Percentiles rank a stretch among this genome's conserved stretches.
phyloP scores from a whole-genome alignment of 768 basidiomycete species.

The Suillus occidentalis region DNA sequence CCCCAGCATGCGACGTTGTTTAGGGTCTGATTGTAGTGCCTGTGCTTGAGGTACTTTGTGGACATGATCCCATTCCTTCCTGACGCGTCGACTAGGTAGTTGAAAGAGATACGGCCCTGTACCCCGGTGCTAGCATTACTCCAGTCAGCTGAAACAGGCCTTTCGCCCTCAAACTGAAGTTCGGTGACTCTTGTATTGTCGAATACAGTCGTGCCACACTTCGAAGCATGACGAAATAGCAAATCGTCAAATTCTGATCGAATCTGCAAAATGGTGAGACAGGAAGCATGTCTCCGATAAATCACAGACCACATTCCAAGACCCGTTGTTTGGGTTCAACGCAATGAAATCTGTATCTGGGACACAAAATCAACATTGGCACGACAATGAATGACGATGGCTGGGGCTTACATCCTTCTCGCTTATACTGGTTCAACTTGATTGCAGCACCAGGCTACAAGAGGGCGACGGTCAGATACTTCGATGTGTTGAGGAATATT shows the following conservation, averaged over 20 bases:
- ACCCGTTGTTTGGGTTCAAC: slow-evolving; percentile 51
- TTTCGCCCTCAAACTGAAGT: slow-evolving; percentile 25
- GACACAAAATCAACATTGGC: neutral
- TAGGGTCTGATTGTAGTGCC: slow-evolving; percentile 32
- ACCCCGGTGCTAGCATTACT: slow-evolving; percentile 19
- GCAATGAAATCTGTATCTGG: slow-evolving; percentile 63
- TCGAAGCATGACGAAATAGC: slow-evolving; percentile 54
- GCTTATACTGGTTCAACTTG: slow-evolving; percentile 63
- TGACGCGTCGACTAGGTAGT: slow-evolving; percentile 38
- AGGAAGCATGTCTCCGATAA: neutral
- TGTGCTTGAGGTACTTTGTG: slow-evolving; percentile 36
- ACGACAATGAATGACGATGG: neutral
- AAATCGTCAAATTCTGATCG: slow-evolving; percentile 64
- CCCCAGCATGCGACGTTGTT: slow-evolving; percentile 38
- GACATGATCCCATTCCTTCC: slow-evolving; percentile 39
- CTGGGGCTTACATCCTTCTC: slow-evolving; percentile 53
- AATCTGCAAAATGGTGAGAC: slow-evolving; percentile 33
- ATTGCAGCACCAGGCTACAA: slow-evolving; percentile 59
- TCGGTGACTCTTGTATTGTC: slow-evolving; percentile 53
- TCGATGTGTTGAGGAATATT: neutral
- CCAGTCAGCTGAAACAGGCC: slow-evolving; percentile 31
- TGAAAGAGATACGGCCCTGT: slow-evolving; percentile 30
- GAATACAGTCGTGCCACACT: slow-evolving; percentile 53
- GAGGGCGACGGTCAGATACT: neutral
- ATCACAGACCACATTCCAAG: slow-evolving; percentile 59